These are phyloP conservation scores for Calycina marina DNA, from an alignment of 2,329 filamentous ascomycete species.

Conservation along the genomic window DNA sequence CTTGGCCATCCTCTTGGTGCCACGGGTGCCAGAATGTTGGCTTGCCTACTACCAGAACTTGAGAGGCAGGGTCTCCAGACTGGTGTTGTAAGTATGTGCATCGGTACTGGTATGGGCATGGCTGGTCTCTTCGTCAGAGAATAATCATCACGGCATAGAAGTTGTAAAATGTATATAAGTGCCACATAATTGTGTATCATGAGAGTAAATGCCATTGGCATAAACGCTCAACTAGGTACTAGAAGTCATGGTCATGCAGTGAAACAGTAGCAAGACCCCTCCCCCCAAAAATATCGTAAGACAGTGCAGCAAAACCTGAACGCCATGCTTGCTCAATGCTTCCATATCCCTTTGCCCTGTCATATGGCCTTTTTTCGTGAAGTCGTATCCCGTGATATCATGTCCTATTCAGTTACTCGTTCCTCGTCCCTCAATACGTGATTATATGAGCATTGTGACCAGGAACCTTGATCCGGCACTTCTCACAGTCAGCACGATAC, in stretches of 20 bases:
- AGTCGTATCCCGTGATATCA: no score
- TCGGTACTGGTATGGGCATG: conserved; percentile 71
- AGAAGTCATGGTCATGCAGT: no score
- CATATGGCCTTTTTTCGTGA: no score
- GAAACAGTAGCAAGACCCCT: no score
- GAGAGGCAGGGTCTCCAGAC: conserved; percentile 53
- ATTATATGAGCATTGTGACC: conserved; percentile 75
- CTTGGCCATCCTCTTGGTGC: conserved; percentile 83
- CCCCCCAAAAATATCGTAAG: no score
- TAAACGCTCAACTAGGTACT: no score
- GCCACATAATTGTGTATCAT: neutral
- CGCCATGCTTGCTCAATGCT: no score
- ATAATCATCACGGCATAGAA: conserved; percentile 29
- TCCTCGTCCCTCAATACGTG: no score
- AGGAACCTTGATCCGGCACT: conserved; percentile 59
- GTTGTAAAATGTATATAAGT: conserved; percentile 11
- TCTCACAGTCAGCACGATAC: conserved; percentile 63
- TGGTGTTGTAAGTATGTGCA: conserved; percentile 84
- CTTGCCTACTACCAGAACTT: conserved; percentile 51
- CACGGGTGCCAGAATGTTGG: conserved; percentile 67
- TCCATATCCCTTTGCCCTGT: no score
- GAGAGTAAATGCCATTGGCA: neutral
- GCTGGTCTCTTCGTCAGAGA: conserved; percentile 52
- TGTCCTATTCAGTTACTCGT: no score
- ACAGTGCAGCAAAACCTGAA: no score